A percentile compares a stretch with the other conserved stretches of the same genome.
These are phyloP conservation scores for Pichia eremophila DNA, from an alignment of 805 yeast genomes.

Conservation along the genomic window DNA sequence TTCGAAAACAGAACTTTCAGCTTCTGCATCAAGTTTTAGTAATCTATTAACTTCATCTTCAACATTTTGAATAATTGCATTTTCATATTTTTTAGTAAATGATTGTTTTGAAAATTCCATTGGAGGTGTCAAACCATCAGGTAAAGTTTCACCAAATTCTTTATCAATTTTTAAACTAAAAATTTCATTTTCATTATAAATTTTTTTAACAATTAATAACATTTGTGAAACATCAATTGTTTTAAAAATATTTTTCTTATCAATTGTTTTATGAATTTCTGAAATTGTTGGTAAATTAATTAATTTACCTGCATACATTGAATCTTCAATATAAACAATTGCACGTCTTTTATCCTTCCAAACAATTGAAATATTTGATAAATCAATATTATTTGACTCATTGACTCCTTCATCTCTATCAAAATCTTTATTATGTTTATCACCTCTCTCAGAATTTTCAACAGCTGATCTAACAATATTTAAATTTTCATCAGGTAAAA, in stretches of 20 bases:
- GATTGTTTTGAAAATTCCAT: conserved; percentile 62
- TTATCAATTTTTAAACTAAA: conserved; percentile 33
- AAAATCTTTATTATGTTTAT: conserved; percentile 1
- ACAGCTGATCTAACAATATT: conserved; percentile 70
- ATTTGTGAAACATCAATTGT: conserved; percentile 82
- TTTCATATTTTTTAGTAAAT: conserved; percentile 61
- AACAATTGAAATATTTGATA: conserved; percentile 60
- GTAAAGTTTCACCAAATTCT: conserved; percentile 35
- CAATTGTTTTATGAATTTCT: conserved; percentile 83
- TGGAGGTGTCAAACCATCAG: conserved; percentile 83
- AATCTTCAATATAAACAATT: conserved; percentile 58
- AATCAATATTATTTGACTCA: conserved; percentile 30
- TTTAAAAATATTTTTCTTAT: conserved; percentile 79
- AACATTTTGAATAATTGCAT: conserved; percentile 63
- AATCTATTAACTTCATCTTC: conserved; percentile 74
- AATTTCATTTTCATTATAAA: conserved; percentile 37
- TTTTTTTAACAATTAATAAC: conserved; percentile 56
- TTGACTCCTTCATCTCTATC: too few relatives aligned
- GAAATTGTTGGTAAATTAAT: conserved; percentile 84
- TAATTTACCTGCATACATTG: conserved; percentile 70
- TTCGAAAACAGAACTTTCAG: conserved; percentile 73
- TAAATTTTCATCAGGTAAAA: conserved; percentile 56
- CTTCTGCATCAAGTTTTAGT: conserved; percentile 67
- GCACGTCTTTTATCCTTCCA: conserved; percentile 83
- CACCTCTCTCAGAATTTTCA: conserved; percentile 39